These are phyloP conservation scores for Claviceps cyperi DNA, from an alignment of 2,329 filamentous ascomycete species.

Conservation along the genomic window DNA sequence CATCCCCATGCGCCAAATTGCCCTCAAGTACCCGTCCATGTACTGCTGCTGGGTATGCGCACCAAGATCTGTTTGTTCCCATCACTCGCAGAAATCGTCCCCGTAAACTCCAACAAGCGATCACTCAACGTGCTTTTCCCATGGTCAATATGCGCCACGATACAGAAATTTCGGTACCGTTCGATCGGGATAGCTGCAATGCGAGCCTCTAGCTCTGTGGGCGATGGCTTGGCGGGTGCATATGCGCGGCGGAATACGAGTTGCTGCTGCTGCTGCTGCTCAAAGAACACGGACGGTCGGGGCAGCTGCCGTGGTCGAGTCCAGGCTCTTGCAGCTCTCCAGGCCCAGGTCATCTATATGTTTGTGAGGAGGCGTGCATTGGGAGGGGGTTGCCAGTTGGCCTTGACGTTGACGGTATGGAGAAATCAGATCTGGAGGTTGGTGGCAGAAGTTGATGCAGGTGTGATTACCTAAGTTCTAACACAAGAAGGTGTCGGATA, in stretches of 20 bases:
- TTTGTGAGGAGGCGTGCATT: slow-evolving; percentile 4
- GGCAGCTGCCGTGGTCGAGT: slow-evolving; percentile 19
- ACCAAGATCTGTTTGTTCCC: slow-evolving; percentile 81
- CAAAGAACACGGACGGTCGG: neutral
- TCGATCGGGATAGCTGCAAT: slow-evolving; percentile 66
- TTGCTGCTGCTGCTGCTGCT: slow-evolving; percentile 1
- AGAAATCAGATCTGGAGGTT: neutral
- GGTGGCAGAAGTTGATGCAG: neutral
- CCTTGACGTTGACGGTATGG: neutral
- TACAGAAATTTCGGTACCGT: slow-evolving; percentile 89
- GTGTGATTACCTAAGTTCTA: neutral
- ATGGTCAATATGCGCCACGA: slow-evolving; percentile 97
- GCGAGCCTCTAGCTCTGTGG: slow-evolving; percentile 26
- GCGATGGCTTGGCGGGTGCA: slow-evolving; percentile 15
- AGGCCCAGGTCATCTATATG: slow-evolving; percentile 24
- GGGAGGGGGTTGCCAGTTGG: slow-evolving; percentile 1
- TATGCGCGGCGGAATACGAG: slow-evolving; percentile 5
- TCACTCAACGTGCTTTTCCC: slow-evolving; percentile 94
- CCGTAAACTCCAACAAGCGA: slow-evolving; percentile 81
- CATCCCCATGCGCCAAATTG: no score
- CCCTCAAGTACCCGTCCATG: no score
- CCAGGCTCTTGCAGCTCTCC: slow-evolving; percentile 23
- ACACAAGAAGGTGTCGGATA: no score
- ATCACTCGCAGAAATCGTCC: slow-evolving; percentile 70
- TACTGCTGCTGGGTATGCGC: neutral